phyloP scores from a whole-genome alignment of 2,329 filamentous ascomycete species.

The Fusarium xyrophilum region DNA sequence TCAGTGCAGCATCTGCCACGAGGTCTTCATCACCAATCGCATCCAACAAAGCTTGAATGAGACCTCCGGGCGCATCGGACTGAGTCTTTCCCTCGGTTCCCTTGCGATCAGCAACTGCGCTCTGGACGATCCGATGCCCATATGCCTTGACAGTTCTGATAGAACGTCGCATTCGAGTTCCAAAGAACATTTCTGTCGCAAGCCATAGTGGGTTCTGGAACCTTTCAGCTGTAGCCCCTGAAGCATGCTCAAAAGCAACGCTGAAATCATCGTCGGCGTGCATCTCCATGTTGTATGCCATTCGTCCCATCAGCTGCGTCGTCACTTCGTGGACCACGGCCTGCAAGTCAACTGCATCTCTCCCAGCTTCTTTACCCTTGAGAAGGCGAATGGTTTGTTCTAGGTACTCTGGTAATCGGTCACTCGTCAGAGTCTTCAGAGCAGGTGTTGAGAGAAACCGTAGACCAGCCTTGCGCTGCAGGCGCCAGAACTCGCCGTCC shows the following conservation, averaged over 20 bases:
- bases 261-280: constrained; percentile 67
- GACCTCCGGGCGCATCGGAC: constrained; percentile 55
- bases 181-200: constrained; percentile 61
- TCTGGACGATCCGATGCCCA: constrained; percentile 64
- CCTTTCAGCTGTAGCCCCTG: constrained; percentile 64
- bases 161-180: constrained; percentile 55
- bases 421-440: constrained; percentile 62
- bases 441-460: constrained; percentile 66
- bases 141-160: constrained; percentile 60
- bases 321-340: constrained; percentile 69
- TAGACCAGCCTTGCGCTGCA: constrained; percentile 67
- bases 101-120: constrained; percentile 52
- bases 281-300: constrained; percentile 75
- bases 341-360: constrained; percentile 60
- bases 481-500: constrained; percentile 68
- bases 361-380: constrained; percentile 38
- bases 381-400: constrained; percentile 52
- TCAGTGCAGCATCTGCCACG: constrained; percentile 69
- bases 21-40: constrained; percentile 59
- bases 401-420: constrained; percentile 63
- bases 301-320: constrained; percentile 70
- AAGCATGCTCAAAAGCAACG: constrained; percentile 67
- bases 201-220: constrained; percentile 72
- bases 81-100: constrained; percentile 4
- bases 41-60: constrained; percentile 67